Evolutionary conservation across 176 grass and related monocot species (phyloP), one percentile per base, ranked within the genome.

Genomic region (Avena atlantica): DNA sequence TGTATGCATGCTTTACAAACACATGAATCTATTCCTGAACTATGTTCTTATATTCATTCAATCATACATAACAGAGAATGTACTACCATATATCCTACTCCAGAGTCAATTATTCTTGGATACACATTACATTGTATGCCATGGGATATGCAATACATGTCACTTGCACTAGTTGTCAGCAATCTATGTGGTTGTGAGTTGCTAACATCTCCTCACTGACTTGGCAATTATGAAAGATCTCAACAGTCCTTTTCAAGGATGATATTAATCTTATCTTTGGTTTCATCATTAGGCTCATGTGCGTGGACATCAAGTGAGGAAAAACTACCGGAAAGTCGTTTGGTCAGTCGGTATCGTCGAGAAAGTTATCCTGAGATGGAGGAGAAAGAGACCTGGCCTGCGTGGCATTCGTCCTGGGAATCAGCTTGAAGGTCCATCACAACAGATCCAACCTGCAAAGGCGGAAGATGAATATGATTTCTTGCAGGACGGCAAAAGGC

Each of bases 281-380:
- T 67, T 29, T 65, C 34, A 16, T 83, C 57, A 19, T 66, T 83
- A 99, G 97, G 97, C 97, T 60, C 94, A 94, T 97, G 91, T 99
- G 27, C 86, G 97, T 56, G 97, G 97, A 78, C 87, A 97, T 78
- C 92, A 99, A 87, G 94, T 93, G 56, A 93, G 97, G 88, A 99
- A 88, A 91, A 93, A 70, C 59, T 92, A 89, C 76, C 79, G 81
- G 49, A 95, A 94, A 82, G 83, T 99, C n/a, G 71, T 93, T 19
- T 99, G 94, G 97, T 94, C 97, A 49, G 94, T 99, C 12, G 86
- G 89, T 25, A 99, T 97, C 8, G 89, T 97, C 72, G 90, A 91
- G 85, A 99, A 94, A 92, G 90, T 89, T 69, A 92, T 99, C 91
- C 56, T 99, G 49, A 90, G 94, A 48, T 99, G 97, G 97, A 97